A percentile compares a stretch with the other conserved stretches of the same genome.
Evolutionary conservation across 768 basidiomycete species (phyloP).

Genomic region (Kwoniella sp.): DNA sequence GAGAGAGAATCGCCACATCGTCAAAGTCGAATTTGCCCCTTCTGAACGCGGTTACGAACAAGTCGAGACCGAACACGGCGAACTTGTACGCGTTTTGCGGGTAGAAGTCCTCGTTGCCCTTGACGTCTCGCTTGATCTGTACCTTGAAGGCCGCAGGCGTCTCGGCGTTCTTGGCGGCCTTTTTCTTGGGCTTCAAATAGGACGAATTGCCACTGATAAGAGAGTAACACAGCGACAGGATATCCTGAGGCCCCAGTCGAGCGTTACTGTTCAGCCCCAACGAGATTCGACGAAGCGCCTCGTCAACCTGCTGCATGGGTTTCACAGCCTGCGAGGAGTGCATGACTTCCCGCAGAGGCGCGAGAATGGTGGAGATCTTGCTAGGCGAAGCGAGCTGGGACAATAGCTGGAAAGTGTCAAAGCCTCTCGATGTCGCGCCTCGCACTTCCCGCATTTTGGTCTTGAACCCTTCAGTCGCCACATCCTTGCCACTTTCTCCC

Average conservation of each 20-base stretch:
- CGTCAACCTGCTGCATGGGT: conserved; percentile 78
- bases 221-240: conserved; percentile 79
- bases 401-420: conserved; percentile 78
- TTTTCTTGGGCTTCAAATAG: conserved; percentile 66
- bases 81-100: conserved; percentile 86
- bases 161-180: conserved; percentile 47
- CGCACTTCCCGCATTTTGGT: conserved; percentile 90
- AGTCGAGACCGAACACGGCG: conserved; percentile 82
- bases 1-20: conserved; percentile 66
- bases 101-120: conserved; percentile 63
- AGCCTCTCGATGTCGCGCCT: conserved; percentile 70
- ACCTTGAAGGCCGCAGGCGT: conserved; percentile 63
- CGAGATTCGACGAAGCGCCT: conserved; percentile 76
- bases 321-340: conserved; percentile 75
- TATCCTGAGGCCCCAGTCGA: conserved; percentile 63
- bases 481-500: conserved; percentile 86
- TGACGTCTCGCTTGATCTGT: conserved; percentile 67
- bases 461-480: conserved; percentile 82
- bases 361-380: conserved; percentile 69
- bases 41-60: conserved; percentile 80
- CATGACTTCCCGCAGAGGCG: conserved; percentile 77
- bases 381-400: conserved; percentile 72
- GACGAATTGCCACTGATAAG: conserved; percentile 84
- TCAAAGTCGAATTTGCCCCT: conserved; percentile 81
- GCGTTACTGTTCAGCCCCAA: conserved; percentile 78